Percentiles rank a stretch among this genome's conserved stretches.
phyloP scores from a whole-genome alignment of 164 flowering plant species.

The Nymphaea colorata region DNA sequence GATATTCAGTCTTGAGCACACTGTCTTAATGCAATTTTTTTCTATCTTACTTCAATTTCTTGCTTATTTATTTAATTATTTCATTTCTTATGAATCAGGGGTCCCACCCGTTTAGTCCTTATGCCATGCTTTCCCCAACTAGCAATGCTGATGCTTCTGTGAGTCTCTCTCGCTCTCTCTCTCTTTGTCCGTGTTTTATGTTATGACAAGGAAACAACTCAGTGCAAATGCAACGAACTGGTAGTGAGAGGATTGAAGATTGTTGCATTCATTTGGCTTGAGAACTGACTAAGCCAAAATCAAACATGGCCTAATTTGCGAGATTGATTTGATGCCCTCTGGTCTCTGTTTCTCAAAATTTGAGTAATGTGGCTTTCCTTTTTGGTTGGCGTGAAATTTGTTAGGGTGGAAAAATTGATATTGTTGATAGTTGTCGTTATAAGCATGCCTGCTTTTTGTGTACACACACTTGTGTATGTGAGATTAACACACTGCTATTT shows the following conservation, averaged over 20 bases:
- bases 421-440: neutral
- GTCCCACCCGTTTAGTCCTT: constrained; percentile 84
- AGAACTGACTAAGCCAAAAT: no score
- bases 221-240: no score
- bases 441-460: no score
- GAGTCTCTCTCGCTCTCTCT: constrained; percentile 15
- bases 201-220: no score
- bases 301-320: neutral
- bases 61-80: neutral
- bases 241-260: neutral
- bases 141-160: constrained; percentile 76
- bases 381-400: neutral
- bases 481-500: neutral
- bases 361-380: no score
- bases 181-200: neutral
- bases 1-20: constrained; percentile 4
- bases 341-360: no score
- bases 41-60: neutral
- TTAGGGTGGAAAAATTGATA: neutral
- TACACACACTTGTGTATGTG: no score
- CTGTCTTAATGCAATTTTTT: neutral
- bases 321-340: neutral
- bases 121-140: constrained; percentile 84
- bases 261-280: neutral
- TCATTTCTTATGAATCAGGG: constrained; percentile 35